Evolutionary conservation across 2,329 filamentous ascomycete species (phyloP), one percentile per base, ranked within the genome.

Genomic region (Clonostachys rhizophaga): DNA sequence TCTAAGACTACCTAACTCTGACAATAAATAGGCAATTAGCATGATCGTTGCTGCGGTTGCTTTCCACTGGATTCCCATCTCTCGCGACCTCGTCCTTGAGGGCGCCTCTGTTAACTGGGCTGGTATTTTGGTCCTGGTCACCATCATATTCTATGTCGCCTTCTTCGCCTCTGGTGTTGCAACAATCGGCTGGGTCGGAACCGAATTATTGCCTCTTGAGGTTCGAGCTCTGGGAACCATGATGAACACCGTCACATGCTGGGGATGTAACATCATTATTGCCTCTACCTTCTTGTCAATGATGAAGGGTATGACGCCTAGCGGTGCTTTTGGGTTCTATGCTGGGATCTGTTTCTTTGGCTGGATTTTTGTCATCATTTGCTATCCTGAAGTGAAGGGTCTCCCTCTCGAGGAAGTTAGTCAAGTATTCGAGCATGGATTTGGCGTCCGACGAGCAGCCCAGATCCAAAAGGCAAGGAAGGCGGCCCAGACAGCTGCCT

Each of bases 321-420:
- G 65, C 3, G 74, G 75, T 1, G 69, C 74, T 0, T 79, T 78
- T 50, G 73, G 72, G 5, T 77, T 78, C 57, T 78, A 76, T 47
- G 69, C 72, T 1, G 70, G 62, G 1, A 72, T 78, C 35, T 77
- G 72, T 52, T 65, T 72, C 47, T 52, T 72, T 36, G 73, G 73
- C n/a, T 46, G 44, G 44, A 16, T 46, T 14, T 63, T 71, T 47
- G 66, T 78, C 20, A 66, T 70, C 46, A 71, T 76, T 60, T 76
- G 63, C 52, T 79, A 77, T 52, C 75, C 75, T 1, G 74, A 79
- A 50, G 74, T 76, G 3, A 76, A 77, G 52, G 75, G 76, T 11
- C 72, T 80, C 67, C 70, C 75, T 16, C 60, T 80, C 4, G 78
- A 81, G 54, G 73, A 75, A 42, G 69, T 79, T n/a, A 62, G 71